These are phyloP conservation scores for Allomyces arbusculus DNA, from an alignment of 192 early-diverging fungal genomes.

Conservation along the genomic window DNA sequence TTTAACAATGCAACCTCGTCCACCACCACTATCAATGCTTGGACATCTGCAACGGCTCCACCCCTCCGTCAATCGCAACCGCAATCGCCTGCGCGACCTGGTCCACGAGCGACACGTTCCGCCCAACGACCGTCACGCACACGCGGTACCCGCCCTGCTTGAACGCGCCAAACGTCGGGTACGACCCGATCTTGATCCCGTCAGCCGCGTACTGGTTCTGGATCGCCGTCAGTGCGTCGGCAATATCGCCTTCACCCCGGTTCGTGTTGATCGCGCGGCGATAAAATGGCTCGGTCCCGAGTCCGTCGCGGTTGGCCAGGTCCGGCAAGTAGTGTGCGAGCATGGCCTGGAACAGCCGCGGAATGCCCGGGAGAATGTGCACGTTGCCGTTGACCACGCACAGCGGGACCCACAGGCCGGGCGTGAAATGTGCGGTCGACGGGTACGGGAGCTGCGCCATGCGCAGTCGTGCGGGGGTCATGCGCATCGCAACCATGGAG, in stretches of 20 bases:
- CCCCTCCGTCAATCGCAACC: neutral
- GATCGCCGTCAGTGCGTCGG: neutral
- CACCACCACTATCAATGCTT: too few relatives aligned
- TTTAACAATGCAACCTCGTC: too few relatives aligned
- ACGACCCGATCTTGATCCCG: neutral
- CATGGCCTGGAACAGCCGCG: constrained; percentile 33
- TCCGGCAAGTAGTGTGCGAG: constrained; percentile 11
- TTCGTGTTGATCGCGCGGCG: neutral
- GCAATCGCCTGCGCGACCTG: neutral
- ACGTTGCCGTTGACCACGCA: constrained; percentile 42
- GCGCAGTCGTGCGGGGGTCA: constrained; percentile 19
- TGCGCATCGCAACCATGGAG: neutral
- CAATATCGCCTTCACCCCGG: neutral
- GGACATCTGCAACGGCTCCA: too few relatives aligned
- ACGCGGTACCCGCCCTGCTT: neutral
- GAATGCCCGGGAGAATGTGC: constrained; percentile 47
- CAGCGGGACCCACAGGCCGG: constrained; percentile 48
- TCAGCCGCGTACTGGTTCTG: neutral
- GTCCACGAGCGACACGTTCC: neutral
- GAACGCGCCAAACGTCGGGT: neutral
- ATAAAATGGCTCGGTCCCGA: neutral
- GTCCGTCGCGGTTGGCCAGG: neutral
- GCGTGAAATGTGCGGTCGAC: constrained; percentile 1
- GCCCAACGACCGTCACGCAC: neutral
- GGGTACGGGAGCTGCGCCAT: constrained; percentile 43